Percentiles rank a stretch among this genome's conserved stretches.
phyloP scores from a whole-genome alignment of 345 rosid species.

The Acer negundo region DNA sequence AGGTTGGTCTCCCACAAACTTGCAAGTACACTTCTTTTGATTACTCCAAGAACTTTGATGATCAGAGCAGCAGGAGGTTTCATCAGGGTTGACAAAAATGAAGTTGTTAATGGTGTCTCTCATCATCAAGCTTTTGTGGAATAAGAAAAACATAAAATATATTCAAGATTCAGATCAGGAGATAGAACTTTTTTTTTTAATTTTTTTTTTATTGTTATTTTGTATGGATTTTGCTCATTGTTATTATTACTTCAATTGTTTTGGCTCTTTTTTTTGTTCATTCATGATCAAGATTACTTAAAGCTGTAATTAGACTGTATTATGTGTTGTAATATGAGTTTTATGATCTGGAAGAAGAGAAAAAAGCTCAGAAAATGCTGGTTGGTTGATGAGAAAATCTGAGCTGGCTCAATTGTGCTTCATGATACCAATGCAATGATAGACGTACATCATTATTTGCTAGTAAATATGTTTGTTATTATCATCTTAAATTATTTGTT shows the following conservation, averaged over 20 bases:
- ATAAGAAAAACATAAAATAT: neutral
- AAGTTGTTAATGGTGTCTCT: neutral
- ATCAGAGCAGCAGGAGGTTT: neutral
- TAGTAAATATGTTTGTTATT: neutral
- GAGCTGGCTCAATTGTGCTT: neutral
- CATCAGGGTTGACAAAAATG: neutral
- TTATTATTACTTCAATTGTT: neutral
- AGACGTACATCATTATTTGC: neutral
- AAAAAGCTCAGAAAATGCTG: neutral
- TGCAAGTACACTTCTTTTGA: constrained; percentile 51
- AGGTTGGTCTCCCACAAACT: constrained; percentile 62
- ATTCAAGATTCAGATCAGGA: constrained; percentile 12
- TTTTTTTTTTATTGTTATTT: too few species aligned
- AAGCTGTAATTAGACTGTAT: neutral
- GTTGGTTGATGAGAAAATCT: neutral
- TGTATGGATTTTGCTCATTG: constrained; percentile 10
- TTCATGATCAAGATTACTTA: neutral
- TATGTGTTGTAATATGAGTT: neutral
- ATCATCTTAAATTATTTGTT: neutral
- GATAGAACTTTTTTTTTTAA: neutral
- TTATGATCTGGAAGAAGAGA: neutral
- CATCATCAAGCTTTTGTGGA: neutral
- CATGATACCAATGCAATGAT: neutral
- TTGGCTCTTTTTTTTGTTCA: constrained; percentile 6
- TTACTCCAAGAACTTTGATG: constrained; percentile 50